Evolutionary conservation across 176 grass and related monocot species (phyloP).

Genomic region (Olyra latifolia): DNA sequence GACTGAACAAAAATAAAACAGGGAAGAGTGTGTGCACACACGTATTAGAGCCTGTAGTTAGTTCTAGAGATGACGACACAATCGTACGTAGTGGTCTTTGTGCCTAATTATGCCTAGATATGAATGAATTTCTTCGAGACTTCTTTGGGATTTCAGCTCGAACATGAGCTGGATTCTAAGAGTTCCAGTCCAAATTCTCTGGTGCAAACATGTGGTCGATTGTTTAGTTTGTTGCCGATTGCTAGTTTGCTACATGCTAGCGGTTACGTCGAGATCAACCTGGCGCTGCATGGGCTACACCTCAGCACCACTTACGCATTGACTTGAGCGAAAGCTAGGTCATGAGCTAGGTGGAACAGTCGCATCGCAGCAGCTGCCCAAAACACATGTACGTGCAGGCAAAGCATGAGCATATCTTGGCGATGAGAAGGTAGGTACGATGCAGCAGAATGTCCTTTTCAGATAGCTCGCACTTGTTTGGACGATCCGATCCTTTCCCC

Average conservation of each 20-base stretch:
- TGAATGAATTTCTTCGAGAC: neutral
- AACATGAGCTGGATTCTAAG: neutral
- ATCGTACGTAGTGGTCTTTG: too few species aligned
- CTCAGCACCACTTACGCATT: neutral
- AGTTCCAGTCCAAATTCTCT: neutral
- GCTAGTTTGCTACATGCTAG: neutral
- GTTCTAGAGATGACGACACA: neutral
- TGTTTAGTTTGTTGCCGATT: neutral
- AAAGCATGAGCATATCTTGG: neutral
- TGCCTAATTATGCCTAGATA: too few species aligned
- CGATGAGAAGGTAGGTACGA: neutral
- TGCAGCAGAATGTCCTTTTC: neutral
- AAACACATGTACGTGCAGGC: neutral
- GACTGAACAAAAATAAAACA: too few species aligned
- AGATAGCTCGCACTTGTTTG: neutral
- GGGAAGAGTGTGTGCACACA: neutral
- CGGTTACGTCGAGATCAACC: neutral
- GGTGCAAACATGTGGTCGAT: neutral
- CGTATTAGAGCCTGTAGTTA: neutral
- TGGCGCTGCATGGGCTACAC: slow-evolving; percentile 4
- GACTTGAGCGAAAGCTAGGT: neutral
- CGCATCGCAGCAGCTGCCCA: neutral
- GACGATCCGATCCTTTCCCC: slow-evolving; percentile 11
- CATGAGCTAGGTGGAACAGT: neutral
- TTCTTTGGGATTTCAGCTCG: neutral